These are phyloP conservation scores for Fusarium protoensiforme DNA, from an alignment of 2,329 filamentous ascomycete species.

Conservation along the genomic window DNA sequence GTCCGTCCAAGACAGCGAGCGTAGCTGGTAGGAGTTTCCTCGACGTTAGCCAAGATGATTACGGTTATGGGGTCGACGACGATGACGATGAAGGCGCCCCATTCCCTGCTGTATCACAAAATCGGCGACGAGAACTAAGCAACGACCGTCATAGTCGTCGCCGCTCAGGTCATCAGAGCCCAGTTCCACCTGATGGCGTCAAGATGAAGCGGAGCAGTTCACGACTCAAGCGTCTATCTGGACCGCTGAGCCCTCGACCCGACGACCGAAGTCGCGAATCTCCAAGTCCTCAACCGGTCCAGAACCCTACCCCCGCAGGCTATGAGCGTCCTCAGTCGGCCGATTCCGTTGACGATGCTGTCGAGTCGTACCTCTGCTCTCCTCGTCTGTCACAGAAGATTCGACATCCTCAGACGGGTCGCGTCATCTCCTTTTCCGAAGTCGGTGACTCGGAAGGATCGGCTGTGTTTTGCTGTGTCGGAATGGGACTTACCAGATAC, in stretches of 20 bases:
- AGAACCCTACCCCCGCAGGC: conserved; percentile 54
- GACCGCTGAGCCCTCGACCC: conserved; percentile 54
- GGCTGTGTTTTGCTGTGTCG: conserved; percentile 95
- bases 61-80: conserved; percentile 40
- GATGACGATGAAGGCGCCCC: conserved; percentile 73
- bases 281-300: conserved; percentile 42
- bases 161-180: conserved; percentile 60
- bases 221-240: conserved; percentile 68
- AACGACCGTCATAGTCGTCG: conserved; percentile 57
- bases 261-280: conserved; percentile 49
- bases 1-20: conserved; percentile 29
- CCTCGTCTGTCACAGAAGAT: conserved; percentile 90
- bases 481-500: conserved; percentile 96
- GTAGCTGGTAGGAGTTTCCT: conserved; percentile 37
- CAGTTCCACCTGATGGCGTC: conserved; percentile 58
- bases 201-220: conserved; percentile 67
- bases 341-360: conserved; percentile 89
- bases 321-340: conserved; percentile 82
- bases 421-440: conserved; percentile 94
- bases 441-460: conserved; percentile 93
- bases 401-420: conserved; percentile 83
- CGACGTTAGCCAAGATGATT: conserved; percentile 47
- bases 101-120: conserved; percentile 74
- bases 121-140: conserved; percentile 62
- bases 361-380: conserved; percentile 85